Base-by-base conservation (phyloP, 352 stramenopile species). In the Phytophthora lateralis region DNA sequence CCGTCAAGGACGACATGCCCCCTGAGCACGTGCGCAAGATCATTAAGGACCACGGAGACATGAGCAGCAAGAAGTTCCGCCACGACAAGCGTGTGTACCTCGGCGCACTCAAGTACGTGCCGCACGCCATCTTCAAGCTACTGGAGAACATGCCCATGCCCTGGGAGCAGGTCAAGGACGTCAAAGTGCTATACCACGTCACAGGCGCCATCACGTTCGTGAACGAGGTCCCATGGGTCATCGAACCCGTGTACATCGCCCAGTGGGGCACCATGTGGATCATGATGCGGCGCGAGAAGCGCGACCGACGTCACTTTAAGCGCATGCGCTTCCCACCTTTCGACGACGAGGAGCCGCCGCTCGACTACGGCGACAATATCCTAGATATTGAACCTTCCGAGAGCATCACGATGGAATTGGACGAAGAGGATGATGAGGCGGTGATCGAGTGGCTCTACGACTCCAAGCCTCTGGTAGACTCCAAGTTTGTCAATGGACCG, bases 111-210 rank as follows among this genome's bases (percentile, higher is more conserved):
- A 99, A 99, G 76, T 99, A 99, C 74, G 96, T 99, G 21, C 98
- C 98, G 11, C 98, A 99, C 70, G 96, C 97, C 15, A 89, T 99
- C 35, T 99, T 98, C 72, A 99, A 99, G 83, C 78, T 99, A 41
- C 75, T 99, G 49, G 98, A 99, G 83, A 99, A 99, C 75, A 99
- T 99, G 93, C 98, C 98, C 42, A 99, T 99, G 98, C 98, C 98
- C 3, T 99, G 98, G 98, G 97, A 99, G 73, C 96, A 98, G 61
- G 97, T 99, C 34, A 97, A 98, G 52, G 98, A 99, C 56, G 98
- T 99, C 38, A 97, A 98, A 59, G 97, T 99, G 24, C 68, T 99
- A 46, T 99, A 99, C 80, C 98, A 99, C 75, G 84, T 99, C 17
- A 99, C 98, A 3, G 98, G 98, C 15, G 98, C 98, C 20, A 99